These are phyloP conservation scores for Lachnellula occidentalis DNA, from an alignment of 2,329 filamentous ascomycete species.

Conservation along the genomic window DNA sequence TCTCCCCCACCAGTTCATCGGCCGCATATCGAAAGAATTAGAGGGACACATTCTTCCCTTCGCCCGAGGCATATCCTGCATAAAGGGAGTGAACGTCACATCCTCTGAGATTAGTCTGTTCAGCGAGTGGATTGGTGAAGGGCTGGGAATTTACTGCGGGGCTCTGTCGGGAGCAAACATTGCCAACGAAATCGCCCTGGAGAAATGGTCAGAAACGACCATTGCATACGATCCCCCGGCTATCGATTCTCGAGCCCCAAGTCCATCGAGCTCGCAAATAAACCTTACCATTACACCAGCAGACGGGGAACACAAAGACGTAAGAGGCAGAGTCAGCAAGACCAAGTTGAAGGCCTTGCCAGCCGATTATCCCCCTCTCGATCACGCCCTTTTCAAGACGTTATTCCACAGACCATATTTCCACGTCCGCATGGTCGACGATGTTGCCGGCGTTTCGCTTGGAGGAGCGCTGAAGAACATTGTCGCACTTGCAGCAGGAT, in stretches of 20 bases:
- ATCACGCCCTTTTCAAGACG: constrained; percentile 74
- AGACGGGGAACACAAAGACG: constrained; percentile 59
- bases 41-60: constrained; percentile 86
- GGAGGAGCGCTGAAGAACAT: constrained; percentile 96
- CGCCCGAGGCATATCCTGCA: constrained; percentile 91
- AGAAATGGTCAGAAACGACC: constrained; percentile 97
- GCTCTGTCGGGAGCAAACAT: constrained; percentile 95
- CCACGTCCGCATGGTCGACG: constrained; percentile 87
- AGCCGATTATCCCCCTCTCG: constrained; percentile 75
- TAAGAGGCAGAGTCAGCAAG: constrained; percentile 60
- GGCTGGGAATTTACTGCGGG: constrained; percentile 92
- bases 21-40: constrained; percentile 76
- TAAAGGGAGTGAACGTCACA: constrained; percentile 93
- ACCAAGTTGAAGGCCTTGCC: constrained; percentile 72
- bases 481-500: constrained; percentile 88
- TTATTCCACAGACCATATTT: constrained; percentile 97
- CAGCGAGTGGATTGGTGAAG: constrained; percentile 88
- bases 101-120: constrained; percentile 84
- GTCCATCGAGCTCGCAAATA: constrained; percentile 45
- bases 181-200: constrained; percentile 85
- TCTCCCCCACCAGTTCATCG: constrained; percentile 92
- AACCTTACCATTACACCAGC: constrained; percentile 44
- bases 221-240: constrained; percentile 91
- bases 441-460: constrained; percentile 95
- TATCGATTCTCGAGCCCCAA: constrained; percentile 76